phyloP scores from a whole-genome alignment of 768 basidiomycete species.

The Russula sp. region DNA sequence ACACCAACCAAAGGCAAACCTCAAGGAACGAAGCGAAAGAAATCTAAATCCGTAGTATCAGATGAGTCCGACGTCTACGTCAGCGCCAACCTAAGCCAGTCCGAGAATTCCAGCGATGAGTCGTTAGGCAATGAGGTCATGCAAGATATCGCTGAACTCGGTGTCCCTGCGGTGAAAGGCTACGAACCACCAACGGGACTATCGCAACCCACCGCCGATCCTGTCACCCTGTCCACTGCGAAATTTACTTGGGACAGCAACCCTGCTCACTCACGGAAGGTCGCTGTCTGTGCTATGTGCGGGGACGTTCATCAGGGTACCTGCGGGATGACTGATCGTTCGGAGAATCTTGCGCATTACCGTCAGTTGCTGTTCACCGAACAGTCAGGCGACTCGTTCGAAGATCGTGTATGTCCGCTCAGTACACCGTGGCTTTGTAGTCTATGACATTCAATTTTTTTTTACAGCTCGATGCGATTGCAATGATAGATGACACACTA shows the following conservation, averaged over 20 bases:
- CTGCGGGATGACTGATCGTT: constrained; percentile 64
- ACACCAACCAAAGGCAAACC: constrained; percentile 38
- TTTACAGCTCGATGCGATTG: constrained; percentile 58
- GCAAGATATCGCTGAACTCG: constrained; percentile 3
- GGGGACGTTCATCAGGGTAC: constrained; percentile 40
- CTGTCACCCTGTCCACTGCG: neutral
- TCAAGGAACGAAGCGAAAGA: constrained; percentile 38
- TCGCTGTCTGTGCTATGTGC: constrained; percentile 58
- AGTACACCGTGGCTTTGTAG: constrained; percentile 11
- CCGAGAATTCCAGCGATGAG: constrained; percentile 21
- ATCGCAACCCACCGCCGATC: neutral
- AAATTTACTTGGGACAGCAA: neutral
- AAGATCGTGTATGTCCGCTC: constrained; percentile 51
- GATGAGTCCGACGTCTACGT: constrained; percentile 46
- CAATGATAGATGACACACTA: constrained; percentile 66
- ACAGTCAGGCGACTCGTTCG: constrained; percentile 62
- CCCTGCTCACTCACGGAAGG: constrained; percentile 19
- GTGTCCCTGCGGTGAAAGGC: neutral
- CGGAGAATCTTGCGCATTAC: constrained; percentile 66
- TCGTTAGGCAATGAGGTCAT: neutral
- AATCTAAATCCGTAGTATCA: constrained; percentile 36
- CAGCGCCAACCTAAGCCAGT: constrained; percentile 12
- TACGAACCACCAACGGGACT: neutral
- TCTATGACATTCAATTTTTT: constrained; percentile 17
- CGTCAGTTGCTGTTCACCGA: constrained; percentile 63